Conservation (phyloP, 2,329 filamentous ascomycete genomes). For the Trematosphaeria pertusa region DNA sequence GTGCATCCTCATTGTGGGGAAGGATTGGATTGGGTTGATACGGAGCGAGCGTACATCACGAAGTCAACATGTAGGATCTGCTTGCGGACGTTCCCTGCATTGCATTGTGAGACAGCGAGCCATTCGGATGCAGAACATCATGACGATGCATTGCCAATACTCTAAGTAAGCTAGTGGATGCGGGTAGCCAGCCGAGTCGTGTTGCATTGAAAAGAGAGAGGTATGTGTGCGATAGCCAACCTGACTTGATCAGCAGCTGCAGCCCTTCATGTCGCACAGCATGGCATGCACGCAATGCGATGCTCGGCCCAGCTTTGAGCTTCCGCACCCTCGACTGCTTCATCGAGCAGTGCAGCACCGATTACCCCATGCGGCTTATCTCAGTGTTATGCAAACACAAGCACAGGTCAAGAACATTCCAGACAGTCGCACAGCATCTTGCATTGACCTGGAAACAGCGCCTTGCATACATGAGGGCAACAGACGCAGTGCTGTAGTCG, state of each 20-base stretch:
- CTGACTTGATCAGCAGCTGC: not conserved
- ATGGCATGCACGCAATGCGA: conserved; percentile 1
- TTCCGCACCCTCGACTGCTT: not conserved
- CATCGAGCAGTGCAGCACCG: not conserved
- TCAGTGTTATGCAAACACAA: not conserved
- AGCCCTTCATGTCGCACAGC: conserved; percentile 6
- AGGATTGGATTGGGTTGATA: too few relatives aligned
- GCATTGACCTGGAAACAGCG: not conserved
- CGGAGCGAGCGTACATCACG: too few relatives aligned
- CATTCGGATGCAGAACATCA: too few relatives aligned
- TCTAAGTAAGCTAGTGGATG: too few relatives aligned
- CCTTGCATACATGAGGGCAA: conserved; percentile 9
- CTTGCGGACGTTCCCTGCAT: too few relatives aligned
- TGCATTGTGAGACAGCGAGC: too few relatives aligned
- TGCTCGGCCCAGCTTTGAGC: not conserved
- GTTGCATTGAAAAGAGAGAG: too few relatives aligned
- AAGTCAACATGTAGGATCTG: too few relatives aligned
- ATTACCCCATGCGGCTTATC: not conserved
- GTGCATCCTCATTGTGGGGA: too few relatives aligned
- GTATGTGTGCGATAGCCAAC: too few relatives aligned
- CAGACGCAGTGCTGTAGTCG: not conserved
- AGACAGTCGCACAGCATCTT: conserved; percentile 6
- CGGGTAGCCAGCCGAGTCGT: too few relatives aligned
- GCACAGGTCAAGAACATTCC: conserved; percentile 14
- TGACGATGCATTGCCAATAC: too few relatives aligned